Evolutionary conservation across 306 rosid species (phyloP), one percentile per base, ranked within the genome.

Genomic region (Cicer chorassanicum): DNA sequence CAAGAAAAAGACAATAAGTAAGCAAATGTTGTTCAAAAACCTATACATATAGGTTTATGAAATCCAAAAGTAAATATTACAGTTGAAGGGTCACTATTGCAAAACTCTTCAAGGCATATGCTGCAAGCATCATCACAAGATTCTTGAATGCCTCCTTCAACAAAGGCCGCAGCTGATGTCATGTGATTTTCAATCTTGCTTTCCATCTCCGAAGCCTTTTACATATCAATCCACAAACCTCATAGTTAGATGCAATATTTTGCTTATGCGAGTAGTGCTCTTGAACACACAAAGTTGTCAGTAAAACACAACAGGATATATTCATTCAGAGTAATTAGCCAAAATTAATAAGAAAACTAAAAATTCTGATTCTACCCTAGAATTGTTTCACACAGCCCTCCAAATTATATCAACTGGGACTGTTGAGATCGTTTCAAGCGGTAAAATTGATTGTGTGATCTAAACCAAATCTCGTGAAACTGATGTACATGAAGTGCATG

Each of bases 101-200:
- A 85, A 64, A 95, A 95, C 24, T 89, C 98, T 84, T 95, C 98
- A 29, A 95, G 96, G 90, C 99, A 95, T 84, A 95, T 92, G 84
- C 99, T 87, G 86, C 99, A 95, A 80, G 98, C 85, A 77, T 95
- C 98, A 69, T 82, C 92, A 77, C 89, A 90, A 45, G 92, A 86
- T 29, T 86, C 93, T 80, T 92, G 99, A 81, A 95, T 80, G 34
- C 99, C 99, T 44, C 99, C 97, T 84, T 95, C 98, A 72, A 95
- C 98, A 82, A 95, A 95, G 45, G 99, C 99, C 1, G 84, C 96
- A 64, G 91, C 92, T 0, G 99, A 95, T 54, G 85, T 86, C 88
- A 89, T 71, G 2, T 81, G 93, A 82, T 74, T 78, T 69, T 84
- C 96, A 56, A 62, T 36, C 62, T 86, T 83, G 69, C 64, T 85